Evolutionary conservation across 192 early-diverging fungal genomes (phyloP).

Genomic region (Spizellomyces sp.): DNA sequence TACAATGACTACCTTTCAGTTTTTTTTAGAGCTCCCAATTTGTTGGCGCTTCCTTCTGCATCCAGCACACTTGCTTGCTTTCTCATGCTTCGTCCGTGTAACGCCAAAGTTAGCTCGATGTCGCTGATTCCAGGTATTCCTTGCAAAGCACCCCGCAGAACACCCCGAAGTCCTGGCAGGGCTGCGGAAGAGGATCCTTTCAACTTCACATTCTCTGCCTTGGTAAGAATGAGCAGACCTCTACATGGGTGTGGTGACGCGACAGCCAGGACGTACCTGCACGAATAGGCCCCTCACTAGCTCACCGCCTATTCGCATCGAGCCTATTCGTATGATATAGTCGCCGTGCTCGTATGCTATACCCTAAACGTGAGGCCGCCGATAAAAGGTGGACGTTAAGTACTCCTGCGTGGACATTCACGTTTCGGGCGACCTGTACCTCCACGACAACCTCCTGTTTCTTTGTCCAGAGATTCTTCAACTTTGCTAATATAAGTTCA

Average conservation of each 20-base stretch:
- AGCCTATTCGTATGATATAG: slow-evolving; percentile 14
- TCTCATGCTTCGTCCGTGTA: not conserved
- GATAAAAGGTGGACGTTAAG: not conserved
- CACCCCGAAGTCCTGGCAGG: not conserved
- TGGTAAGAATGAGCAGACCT: too few relatives aligned
- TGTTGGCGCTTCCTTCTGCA: too few relatives aligned
- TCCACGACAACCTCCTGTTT: slow-evolving; percentile 18
- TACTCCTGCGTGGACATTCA: not conserved
- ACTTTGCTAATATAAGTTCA: slow-evolving; percentile 20
- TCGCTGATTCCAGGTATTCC: slow-evolving; percentile 13
- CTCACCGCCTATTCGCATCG: not conserved
- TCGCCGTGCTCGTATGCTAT: slow-evolving; percentile 11
- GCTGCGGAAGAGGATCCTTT: too few relatives aligned
- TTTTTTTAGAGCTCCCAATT: too few relatives aligned
- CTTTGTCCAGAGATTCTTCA: slow-evolving; percentile 25
- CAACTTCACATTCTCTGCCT: too few relatives aligned
- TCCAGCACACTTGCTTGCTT: not conserved
- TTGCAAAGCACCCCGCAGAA: slow-evolving; percentile 5
- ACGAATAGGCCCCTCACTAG: slow-evolving; percentile 4
- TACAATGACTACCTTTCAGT: too few relatives aligned
- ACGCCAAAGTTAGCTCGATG: not conserved
- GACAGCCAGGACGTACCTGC: slow-evolving; percentile 5
- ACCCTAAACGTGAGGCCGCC: not conserved
- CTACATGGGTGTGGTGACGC: not conserved
- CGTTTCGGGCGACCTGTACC: not conserved